Percentiles rank a stretch among this genome's conserved stretches.
Conservation (phyloP, 73 alveolate genomes). For the Paramecium bursaria region DNA sequence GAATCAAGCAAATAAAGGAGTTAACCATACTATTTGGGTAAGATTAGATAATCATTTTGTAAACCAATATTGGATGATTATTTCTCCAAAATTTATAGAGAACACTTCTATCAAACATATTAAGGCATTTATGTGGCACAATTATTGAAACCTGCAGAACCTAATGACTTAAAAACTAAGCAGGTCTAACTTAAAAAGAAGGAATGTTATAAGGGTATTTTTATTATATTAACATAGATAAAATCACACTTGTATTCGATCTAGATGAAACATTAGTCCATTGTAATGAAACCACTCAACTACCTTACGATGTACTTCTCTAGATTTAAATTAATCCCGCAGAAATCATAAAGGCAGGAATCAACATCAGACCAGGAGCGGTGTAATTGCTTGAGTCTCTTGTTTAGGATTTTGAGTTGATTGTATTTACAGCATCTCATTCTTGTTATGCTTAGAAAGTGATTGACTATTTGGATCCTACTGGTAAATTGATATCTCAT, state of each 20-base stretch:
- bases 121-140: constrained; percentile 12
- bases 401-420: constrained; percentile 75
- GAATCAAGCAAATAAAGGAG: constrained; percentile 29
- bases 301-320: constrained; percentile 61
- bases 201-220: constrained; percentile 34
- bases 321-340: constrained; percentile 35
- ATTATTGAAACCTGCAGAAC: constrained; percentile 9
- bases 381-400: constrained; percentile 66
- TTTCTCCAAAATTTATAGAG: constrained; percentile 41
- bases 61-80: constrained; percentile 34
- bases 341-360: constrained; percentile 71
- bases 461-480: constrained; percentile 79
- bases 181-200: constrained; percentile 14
- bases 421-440: constrained; percentile 80
- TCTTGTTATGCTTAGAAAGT: constrained; percentile 78
- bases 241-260: constrained; percentile 63
- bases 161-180: constrained; percentile 18
- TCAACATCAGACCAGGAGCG: constrained; percentile 77
- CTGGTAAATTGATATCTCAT: constrained; percentile 69
- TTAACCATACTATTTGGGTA: constrained; percentile 37
- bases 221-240: neutral
- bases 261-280: constrained; percentile 69
- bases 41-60: neutral
- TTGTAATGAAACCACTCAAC: constrained; percentile 54
- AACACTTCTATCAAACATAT: constrained; percentile 37